Conservation (phyloP, 352 stramenopile species). For the Hyaloperonospora brassicae region DNA sequence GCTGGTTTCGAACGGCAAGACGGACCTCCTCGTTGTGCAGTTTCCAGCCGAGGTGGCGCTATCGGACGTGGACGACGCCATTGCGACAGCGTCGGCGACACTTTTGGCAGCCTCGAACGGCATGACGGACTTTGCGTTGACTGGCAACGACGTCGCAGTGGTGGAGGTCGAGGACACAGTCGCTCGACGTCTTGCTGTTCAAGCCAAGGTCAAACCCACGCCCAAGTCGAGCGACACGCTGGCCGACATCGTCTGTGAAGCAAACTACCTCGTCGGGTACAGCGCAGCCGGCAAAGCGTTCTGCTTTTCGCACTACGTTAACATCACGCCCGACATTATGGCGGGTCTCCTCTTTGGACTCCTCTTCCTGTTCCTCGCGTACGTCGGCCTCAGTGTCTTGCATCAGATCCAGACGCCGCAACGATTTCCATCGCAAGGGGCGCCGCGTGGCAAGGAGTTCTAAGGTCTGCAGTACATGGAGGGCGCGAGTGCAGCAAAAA, state of each 20-base stretch:
- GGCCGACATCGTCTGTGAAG: slow-evolving; percentile 45
- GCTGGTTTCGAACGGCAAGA: slow-evolving; percentile 44
- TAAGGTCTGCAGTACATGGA: slow-evolving; percentile 22
- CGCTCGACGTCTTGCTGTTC: slow-evolving; percentile 29
- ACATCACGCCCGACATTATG: slow-evolving; percentile 73
- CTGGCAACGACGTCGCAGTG: slow-evolving; percentile 35
- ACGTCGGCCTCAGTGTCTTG: slow-evolving; percentile 58
- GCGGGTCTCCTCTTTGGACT: slow-evolving; percentile 66
- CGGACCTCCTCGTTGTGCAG: slow-evolving; percentile 59
- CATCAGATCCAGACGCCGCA: slow-evolving; percentile 72
- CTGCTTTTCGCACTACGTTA: slow-evolving; percentile 82
- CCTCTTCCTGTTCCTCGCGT: slow-evolving; percentile 76
- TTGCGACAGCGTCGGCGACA: slow-evolving; percentile 30
- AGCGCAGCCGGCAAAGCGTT: slow-evolving; percentile 52
- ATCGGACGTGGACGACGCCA: slow-evolving; percentile 34
- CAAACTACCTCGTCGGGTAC: slow-evolving; percentile 51
- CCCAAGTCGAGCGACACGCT: slow-evolving; percentile 8
- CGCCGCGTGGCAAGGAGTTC: slow-evolving; percentile 78
- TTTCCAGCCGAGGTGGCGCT: slow-evolving; percentile 29
- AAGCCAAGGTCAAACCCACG: slow-evolving; percentile 18
- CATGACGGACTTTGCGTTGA: slow-evolving; percentile 57
- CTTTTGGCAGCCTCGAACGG: slow-evolving; percentile 31
- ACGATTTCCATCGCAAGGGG: slow-evolving; percentile 59
- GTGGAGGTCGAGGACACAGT: slow-evolving; percentile 22
- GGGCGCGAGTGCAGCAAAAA: not conserved